These are phyloP conservation scores for Barnettozyma sp. DNA, from an alignment of 805 yeast genomes.

Conservation along the genomic window DNA sequence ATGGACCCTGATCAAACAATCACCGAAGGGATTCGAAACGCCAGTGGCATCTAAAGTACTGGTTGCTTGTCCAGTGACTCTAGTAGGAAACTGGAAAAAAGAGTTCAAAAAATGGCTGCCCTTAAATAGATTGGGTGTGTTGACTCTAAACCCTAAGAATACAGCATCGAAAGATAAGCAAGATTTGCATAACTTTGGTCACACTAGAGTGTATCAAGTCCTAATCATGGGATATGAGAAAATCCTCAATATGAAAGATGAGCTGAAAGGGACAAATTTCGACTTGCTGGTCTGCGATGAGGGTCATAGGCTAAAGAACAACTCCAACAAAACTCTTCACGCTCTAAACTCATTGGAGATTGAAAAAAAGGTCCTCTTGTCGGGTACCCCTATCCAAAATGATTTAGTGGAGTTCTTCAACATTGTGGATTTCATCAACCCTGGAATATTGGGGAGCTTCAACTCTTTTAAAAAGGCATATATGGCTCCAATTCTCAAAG, in stretches of 20 bases:
- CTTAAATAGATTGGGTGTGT: slow-evolving; percentile 46
- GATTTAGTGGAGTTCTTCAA: slow-evolving; percentile 79
- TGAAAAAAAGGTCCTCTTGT: slow-evolving; percentile 52
- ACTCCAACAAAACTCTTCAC: slow-evolving; percentile 62
- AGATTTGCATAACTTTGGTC: slow-evolving; percentile 31
- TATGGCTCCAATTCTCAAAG: slow-evolving; percentile 62
- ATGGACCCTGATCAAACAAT: slow-evolving; percentile 71
- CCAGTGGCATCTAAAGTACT: slow-evolving; percentile 50
- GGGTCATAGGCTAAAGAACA: slow-evolving; percentile 83
- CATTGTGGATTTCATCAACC: slow-evolving; percentile 76
- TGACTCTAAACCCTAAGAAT: slow-evolving; percentile 47
- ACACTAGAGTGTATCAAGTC: slow-evolving; percentile 71
- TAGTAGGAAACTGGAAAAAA: slow-evolving; percentile 78
- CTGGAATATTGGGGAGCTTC: slow-evolving; percentile 67
- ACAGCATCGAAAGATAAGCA: slow-evolving; percentile 42
- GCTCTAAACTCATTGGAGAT: slow-evolving; percentile 39
- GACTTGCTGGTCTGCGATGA: slow-evolving; percentile 85
- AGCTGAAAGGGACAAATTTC: slow-evolving; percentile 34
- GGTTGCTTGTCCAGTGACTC: slow-evolving; percentile 87
- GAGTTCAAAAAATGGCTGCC: slow-evolving; percentile 89
- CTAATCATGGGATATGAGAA: slow-evolving; percentile 86
- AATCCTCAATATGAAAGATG: slow-evolving; percentile 45
- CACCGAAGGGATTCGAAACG: slow-evolving; percentile 37
- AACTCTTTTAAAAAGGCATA: slow-evolving; percentile 52
- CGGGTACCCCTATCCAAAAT: slow-evolving; percentile 94